Base-by-base conservation (phyloP, 345 rosid genomes). In the Erodium maritimum region DNA sequence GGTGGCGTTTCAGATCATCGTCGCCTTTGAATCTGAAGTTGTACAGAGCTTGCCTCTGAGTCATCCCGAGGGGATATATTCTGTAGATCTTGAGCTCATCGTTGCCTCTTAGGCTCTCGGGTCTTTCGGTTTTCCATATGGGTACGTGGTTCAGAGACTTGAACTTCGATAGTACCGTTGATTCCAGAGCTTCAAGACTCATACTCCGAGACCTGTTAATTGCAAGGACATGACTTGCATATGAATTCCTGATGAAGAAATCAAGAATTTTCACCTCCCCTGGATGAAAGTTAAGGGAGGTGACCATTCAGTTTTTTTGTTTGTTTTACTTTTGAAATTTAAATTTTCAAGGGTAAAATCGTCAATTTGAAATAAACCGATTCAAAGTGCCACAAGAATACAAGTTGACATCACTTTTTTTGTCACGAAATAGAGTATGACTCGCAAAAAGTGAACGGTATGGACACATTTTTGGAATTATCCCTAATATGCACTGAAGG, bases 71-170 rank as follows among this genome's bases (percentile, higher is more conserved):
- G 1, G 96, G 99, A 60, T 82, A 83, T 72, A 93, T 78, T 67
- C 67, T 68, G 75, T 87, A 77, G 46, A 89, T 59, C 75, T 71
- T 83, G 22, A 81, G 81, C 55, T 79, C 80, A 4, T 77, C 75
- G 37, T 77, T 86, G 33, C 95, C 88, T 75, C 77, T 80, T 61
- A 93, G 66, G 76, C 81, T 85, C 70, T 54, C 65, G 5, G 96
- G 99, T 63, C 96, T 83, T 82, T 85, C 99, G 57, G 70, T 69
- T 73, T 82, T 93, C 99, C 99, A 89, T 34, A 85, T 61, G 0
- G 94, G 94, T 55, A 77, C 71, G n/a, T 81, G 85, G 23, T 82
- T 86, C 57, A 68, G 25, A 17, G 86, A 80, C 70, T 68, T 80
- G 80, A 88, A 88, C 77, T 86, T 88, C 46, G 29, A 69, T 34